These are phyloP conservation scores for Pseudoturritis turrita DNA, from an alignment of 345 rosid genomes.

Conservation along the genomic window DNA sequence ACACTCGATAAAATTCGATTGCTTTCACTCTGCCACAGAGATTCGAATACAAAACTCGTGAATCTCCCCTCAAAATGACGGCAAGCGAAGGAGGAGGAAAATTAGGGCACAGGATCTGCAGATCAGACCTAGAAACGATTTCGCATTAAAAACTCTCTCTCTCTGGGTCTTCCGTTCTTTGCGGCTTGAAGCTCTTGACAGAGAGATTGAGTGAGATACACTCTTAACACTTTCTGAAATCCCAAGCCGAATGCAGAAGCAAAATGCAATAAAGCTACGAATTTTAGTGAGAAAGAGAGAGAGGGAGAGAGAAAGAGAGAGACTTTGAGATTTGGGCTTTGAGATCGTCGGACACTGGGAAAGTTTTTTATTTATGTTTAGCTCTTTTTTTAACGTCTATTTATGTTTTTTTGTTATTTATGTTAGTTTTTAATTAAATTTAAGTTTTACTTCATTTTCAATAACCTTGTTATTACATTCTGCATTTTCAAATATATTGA, in stretches of 20 bases:
- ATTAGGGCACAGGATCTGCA: slow-evolving; percentile 34
- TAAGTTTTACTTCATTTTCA: too few species aligned
- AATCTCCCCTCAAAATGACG: background rate
- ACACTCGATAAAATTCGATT: background rate
- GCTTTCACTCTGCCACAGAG: slow-evolving; percentile 10
- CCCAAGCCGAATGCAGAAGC: slow-evolving; percentile 17
- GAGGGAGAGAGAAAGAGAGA: slow-evolving; percentile 13
- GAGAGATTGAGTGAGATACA: slow-evolving; percentile 20
- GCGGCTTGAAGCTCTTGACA: slow-evolving; percentile 1
- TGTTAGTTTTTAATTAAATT: too few species aligned
- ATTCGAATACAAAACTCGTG: background rate
- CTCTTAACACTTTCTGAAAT: slow-evolving; percentile 14
- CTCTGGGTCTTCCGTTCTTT: background rate
- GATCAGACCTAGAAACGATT: slow-evolving; percentile 12
- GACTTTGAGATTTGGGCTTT: slow-evolving; percentile 16
- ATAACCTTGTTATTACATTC: background rate
- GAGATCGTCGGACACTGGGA: slow-evolving; percentile 30
- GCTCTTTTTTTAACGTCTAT: background rate
- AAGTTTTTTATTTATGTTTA: background rate
- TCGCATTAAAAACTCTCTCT: background rate
- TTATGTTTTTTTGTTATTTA: too few species aligned
- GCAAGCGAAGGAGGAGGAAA: slow-evolving; percentile 17
- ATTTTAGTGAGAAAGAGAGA: background rate
- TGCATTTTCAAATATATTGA: too few species aligned
- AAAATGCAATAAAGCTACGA: slow-evolving; percentile 12